Percentiles rank a stretch among this genome's conserved stretches.
phyloP scores from a whole-genome alignment of 1,284 basidiomycete genomes.

The Thecaphora frezii region DNA sequence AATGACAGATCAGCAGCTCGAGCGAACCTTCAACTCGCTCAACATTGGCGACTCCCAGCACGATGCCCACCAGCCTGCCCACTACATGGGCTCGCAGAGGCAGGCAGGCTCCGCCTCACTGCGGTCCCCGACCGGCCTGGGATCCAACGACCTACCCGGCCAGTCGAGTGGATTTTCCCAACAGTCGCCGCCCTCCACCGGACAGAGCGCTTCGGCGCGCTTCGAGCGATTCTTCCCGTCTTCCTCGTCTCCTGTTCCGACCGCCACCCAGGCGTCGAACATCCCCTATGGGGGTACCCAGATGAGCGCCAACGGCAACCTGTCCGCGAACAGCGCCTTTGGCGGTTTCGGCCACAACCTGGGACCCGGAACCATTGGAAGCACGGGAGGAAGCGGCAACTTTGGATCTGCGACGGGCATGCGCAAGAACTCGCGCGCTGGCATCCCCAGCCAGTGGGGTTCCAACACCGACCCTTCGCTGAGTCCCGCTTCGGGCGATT shows the following conservation, averaged over 20 bases:
- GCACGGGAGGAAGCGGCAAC: constrained; percentile 23
- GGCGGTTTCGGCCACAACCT: constrained; percentile 40
- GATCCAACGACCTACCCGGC: constrained; percentile 12
- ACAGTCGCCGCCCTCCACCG: constrained; percentile 9
- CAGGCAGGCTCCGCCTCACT: constrained; percentile 14
- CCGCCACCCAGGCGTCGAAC: constrained; percentile 21
- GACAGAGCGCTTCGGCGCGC: constrained; percentile 44
- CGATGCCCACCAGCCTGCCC: constrained; percentile 16
- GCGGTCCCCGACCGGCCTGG: constrained; percentile 21
- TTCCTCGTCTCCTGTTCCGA: constrained; percentile 23
- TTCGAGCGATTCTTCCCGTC: constrained; percentile 52
- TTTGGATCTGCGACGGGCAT: constrained; percentile 23
- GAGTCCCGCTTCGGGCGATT: constrained; percentile 15
- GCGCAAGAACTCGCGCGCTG: constrained; percentile 24
- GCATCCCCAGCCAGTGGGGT: constrained; percentile 36
- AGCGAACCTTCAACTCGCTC: constrained; percentile 23
- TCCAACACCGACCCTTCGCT: constrained; percentile 22
- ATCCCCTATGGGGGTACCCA: constrained; percentile 26
- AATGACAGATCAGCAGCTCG: constrained; percentile 34
- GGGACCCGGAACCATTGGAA: constrained; percentile 8
- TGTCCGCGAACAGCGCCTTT: constrained; percentile 35
- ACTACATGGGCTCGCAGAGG: constrained; percentile 14
- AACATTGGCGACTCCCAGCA: constrained; percentile 24
- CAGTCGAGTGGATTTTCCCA: constrained; percentile 17
- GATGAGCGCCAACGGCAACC: constrained; percentile 24